Evolutionary conservation across 2,329 filamentous ascomycete genomes (phyloP).

Genomic region (Ophiosphaerella korrae): DNA sequence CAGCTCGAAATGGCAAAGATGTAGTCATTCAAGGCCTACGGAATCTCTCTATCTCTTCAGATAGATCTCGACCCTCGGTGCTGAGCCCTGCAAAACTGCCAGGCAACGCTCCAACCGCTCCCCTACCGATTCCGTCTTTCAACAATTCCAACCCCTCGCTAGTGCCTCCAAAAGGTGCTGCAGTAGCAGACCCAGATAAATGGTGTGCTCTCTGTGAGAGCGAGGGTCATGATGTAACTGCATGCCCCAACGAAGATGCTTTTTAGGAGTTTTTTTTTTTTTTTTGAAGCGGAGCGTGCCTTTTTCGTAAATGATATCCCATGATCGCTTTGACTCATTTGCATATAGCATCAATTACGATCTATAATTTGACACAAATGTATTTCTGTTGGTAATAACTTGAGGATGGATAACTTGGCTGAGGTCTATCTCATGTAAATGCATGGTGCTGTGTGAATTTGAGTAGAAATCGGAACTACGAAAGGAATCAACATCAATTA

Average conservation of each 20-base stretch:
- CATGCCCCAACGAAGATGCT: constrained; percentile 88
- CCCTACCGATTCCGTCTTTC: constrained; percentile 42
- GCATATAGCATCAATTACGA: constrained; percentile 3
- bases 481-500: too few species aligned
- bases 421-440: too few species aligned
- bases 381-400: too few species aligned
- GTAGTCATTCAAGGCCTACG: constrained; percentile 39
- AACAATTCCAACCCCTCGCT: constrained; percentile 34
- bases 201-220: constrained; percentile 98
- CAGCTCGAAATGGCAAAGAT: constrained; percentile 33
- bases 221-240: constrained; percentile 94
- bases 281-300: background rate
- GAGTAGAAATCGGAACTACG: too few species aligned
- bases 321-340: constrained; percentile 1
- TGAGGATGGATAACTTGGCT: too few species aligned
- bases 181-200: constrained; percentile 71
- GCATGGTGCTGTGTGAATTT: too few species aligned
- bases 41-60: constrained; percentile 41
- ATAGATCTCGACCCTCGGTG: constrained; percentile 32
- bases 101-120: constrained; percentile 42
- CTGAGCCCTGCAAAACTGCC: constrained; percentile 39
- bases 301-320: constrained; percentile 10
- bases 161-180: constrained; percentile 41
- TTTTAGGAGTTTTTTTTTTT: constrained; percentile 43
- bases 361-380: too few species aligned